Percentiles rank a stretch among this genome's conserved stretches.
These are phyloP conservation scores for Colletotrichum sp. DNA, from an alignment of 2,329 filamentous ascomycete genomes.

Conservation along the genomic window DNA sequence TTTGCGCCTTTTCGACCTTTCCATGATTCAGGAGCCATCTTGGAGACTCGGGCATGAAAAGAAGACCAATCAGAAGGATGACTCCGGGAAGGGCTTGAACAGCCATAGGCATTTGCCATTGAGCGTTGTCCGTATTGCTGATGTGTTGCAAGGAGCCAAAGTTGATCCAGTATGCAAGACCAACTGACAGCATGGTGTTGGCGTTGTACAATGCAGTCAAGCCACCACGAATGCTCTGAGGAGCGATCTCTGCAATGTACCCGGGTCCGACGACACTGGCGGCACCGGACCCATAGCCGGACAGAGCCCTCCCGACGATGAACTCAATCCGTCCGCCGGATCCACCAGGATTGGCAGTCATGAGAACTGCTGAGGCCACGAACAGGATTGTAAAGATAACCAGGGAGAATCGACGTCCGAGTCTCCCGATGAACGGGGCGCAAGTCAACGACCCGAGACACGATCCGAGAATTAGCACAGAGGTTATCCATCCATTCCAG, in stretches of 20 bases:
- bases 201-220: conserved; percentile 48
- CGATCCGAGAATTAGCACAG: background rate
- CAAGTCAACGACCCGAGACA: conserved; percentile 24
- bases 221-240: conserved; percentile 47
- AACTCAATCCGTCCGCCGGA: background rate
- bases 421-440: conserved; percentile 45
- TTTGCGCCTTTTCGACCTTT: background rate
- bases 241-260: conserved; percentile 49
- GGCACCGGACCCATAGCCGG: conserved; percentile 28
- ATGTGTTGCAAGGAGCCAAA: conserved; percentile 46
- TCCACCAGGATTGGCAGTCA: conserved; percentile 38
- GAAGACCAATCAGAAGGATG: background rate
- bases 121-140: conserved; percentile 34
- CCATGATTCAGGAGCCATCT: background rate
- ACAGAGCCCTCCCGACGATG: background rate
- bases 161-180: conserved; percentile 48
- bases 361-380: conserved; percentile 44
- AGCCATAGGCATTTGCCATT: conserved; percentile 48
- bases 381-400: conserved; percentile 45
- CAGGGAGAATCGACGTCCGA: conserved; percentile 43
- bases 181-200: conserved; percentile 46
- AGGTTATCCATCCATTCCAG: background rate
- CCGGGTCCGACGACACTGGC: conserved; percentile 48
- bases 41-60: conserved; percentile 8
- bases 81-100: conserved; percentile 5